Evolutionary conservation across 129 eudicot species (phyloP), one percentile per base, ranked within the genome.

Genomic region (Flaveria brownii): DNA sequence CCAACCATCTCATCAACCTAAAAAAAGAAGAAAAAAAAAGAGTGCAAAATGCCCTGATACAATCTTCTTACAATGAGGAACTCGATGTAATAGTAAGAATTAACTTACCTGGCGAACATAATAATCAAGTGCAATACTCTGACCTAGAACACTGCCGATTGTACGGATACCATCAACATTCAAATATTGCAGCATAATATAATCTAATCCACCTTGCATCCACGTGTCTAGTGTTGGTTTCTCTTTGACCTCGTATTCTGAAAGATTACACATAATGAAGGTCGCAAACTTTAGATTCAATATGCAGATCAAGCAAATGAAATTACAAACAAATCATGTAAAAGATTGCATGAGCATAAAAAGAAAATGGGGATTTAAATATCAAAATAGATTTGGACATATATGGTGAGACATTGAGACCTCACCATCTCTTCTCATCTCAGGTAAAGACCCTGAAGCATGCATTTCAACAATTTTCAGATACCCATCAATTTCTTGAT

Each of bases 1-100:
- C 88, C 98, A 82, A 93, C 95, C 88, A 93, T 90, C 67, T 93
- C 95, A 76, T 93, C 98, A 82, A 93, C 98, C 98, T 93, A 70
- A 43, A 85, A 70, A 64, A 45, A 63, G 5, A 28, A 10, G n/a
- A 16, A 23, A 23, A 22, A 22, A 61, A 36, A 42, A 0, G 20
- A 54, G 26, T 76, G 14, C 55, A 50, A 25, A 65, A 14, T 20
- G 71, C 8, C 59, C 49, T 13, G 25, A 4, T 4, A 69, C 26
- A 57, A 30, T 67, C 66, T 46, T 61, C 43, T n/a, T 6, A 56
- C 49, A 57, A 25, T 25, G 47, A 78, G 61, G 42, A 70, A 70
- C 20, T 59, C 11, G 11, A 70, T 18, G 50, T 65, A 45, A 62
- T 69, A 8, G 36, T 20, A 15, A 72, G 18, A 76, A 18, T 56